A percentile compares a stretch with the other conserved stretches of the same genome.
Evolutionary conservation across 2,329 filamentous ascomycete genomes (phyloP).

Genomic region (Thermochaetoides dissita): DNA sequence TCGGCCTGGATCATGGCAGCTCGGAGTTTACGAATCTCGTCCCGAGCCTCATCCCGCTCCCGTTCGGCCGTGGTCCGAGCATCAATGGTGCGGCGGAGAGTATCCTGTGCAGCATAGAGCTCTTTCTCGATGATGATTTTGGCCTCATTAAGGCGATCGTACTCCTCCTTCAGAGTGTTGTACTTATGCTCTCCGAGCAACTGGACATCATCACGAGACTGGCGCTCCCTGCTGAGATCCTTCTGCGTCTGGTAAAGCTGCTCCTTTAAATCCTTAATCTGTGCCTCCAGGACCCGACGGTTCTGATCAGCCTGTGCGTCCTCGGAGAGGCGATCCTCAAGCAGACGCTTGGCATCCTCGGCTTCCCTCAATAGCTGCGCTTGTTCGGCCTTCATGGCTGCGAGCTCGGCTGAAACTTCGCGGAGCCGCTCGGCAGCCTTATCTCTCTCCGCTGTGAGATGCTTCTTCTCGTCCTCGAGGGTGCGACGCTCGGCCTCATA

Average conservation of each 20-base stretch:
- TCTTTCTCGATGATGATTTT: constrained; percentile 98
- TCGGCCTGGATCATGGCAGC: constrained; percentile 75
- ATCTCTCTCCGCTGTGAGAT: constrained; percentile 62
- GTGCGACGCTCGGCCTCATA: constrained; percentile 66
- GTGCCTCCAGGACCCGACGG: constrained; percentile 68
- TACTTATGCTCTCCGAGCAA: constrained; percentile 83
- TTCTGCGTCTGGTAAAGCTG: constrained; percentile 75
- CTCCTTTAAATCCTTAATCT: constrained; percentile 75
- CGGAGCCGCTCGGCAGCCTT: constrained; percentile 62
- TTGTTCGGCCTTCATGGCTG: constrained; percentile 74
- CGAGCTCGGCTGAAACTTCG: constrained; percentile 75
- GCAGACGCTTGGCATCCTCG: constrained; percentile 69
- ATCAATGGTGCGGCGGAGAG: constrained; percentile 72
- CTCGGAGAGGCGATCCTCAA: constrained; percentile 80
- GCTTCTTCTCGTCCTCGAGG: constrained; percentile 65
- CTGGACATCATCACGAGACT: constrained; percentile 87
- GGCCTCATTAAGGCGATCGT: constrained; percentile 72
- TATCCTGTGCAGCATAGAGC: constrained; percentile 89
- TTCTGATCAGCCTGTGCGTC: constrained; percentile 75
- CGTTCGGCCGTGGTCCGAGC: constrained; percentile 66
- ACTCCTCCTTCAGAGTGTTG: constrained; percentile 69
- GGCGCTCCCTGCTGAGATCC: constrained; percentile 78
- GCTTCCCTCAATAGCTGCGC: constrained; percentile 76
- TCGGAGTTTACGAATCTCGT: constrained; percentile 68
- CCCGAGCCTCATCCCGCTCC: constrained; percentile 78